Evolutionary conservation across 768 basidiomycete genomes (phyloP), one percentile per base, ranked within the genome.

Genomic region (Phlebiopsis flavidoalba): DNA sequence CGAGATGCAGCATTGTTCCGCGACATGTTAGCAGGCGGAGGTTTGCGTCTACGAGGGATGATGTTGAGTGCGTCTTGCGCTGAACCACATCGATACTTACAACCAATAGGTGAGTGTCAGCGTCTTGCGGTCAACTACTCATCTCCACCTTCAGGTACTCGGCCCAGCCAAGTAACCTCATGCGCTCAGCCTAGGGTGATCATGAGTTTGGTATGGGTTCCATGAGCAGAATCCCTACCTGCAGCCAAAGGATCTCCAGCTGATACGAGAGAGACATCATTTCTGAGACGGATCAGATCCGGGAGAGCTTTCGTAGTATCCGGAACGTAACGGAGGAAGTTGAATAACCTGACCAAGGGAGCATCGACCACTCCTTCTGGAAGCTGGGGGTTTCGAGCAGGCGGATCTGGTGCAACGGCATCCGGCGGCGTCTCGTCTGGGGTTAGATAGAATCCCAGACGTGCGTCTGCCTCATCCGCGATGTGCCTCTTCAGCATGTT

Each of bases 261-360:
- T 96, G 95, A 73, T 97, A 97, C 1, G 91, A 88, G 60, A 97
- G 73, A 1, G 93, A 91, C 84, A 95, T 91, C 79, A 92, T 89
- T 70, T 95, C 93, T 95, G 63, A 6, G 15, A 52, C 24, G 8
- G 4, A 2, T 62, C 17, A 66, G 60, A 21, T 43, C n/a, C 14
- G 8, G 60, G 26, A 33, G 5, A n/a, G 11, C 2, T 17, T 24
- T 53, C 26, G 12, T 35, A 12, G 37, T 48, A 40, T 54, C 22
- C 15, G 52, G 4, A 67, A 72, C 93, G 68, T 71, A 96, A n/a
- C 95, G 93, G 37, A 98, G 78, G 65, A 96, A 91, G 66, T 95
- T 96, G 74, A 83, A 95, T 7, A 93, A 69, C 46, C 95, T 83
- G 8, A 94, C 83, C 3, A 98, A 81, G 11, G 95, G 95, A 26